Conservation (phyloP, 495 filamentous ascomycete genomes). For the Cudoniella acicularis region DNA sequence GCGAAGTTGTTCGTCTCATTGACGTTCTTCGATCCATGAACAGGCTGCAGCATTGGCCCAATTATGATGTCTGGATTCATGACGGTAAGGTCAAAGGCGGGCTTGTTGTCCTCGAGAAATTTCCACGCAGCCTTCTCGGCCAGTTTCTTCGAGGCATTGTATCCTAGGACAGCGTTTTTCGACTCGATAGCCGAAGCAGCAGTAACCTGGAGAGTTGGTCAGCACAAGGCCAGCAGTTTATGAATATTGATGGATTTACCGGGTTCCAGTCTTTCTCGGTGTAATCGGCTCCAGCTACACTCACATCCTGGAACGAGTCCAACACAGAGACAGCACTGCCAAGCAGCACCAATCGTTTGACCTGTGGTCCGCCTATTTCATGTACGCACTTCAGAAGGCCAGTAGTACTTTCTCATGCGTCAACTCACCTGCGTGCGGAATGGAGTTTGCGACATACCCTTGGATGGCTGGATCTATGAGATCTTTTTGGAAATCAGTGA, state of each 20-base stretch:
- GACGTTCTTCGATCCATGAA: constrained; percentile 23
- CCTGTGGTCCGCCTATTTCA: constrained; percentile 20
- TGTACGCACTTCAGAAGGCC: constrained; percentile 28
- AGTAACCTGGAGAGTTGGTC: constrained; percentile 30
- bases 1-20: constrained; percentile 35
- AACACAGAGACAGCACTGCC: constrained; percentile 29
- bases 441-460: constrained; percentile 12
- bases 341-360: constrained; percentile 33
- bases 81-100: constrained; percentile 32
- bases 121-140: constrained; percentile 35
- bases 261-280: constrained; percentile 40
- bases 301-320: constrained; percentile 28
- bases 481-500: constrained; percentile 6
- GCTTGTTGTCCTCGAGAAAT: constrained; percentile 28
- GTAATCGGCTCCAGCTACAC: constrained; percentile 25
- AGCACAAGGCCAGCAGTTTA: too few species aligned
- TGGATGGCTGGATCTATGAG: constrained; percentile 7
- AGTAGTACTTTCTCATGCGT: constrained; percentile 19
- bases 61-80: constrained; percentile 29
- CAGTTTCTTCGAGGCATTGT: constrained; percentile 35
- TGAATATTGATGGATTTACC: too few species aligned
- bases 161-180: constrained; percentile 27
- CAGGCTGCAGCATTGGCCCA: constrained; percentile 24
- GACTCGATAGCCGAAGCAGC: constrained; percentile 28
- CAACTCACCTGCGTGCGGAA: not conserved